Evolutionary conservation across 768 basidiomycete genomes (phyloP), one percentile per base, ranked within the genome.

Genomic region (Lentinula aciculospora): DNA sequence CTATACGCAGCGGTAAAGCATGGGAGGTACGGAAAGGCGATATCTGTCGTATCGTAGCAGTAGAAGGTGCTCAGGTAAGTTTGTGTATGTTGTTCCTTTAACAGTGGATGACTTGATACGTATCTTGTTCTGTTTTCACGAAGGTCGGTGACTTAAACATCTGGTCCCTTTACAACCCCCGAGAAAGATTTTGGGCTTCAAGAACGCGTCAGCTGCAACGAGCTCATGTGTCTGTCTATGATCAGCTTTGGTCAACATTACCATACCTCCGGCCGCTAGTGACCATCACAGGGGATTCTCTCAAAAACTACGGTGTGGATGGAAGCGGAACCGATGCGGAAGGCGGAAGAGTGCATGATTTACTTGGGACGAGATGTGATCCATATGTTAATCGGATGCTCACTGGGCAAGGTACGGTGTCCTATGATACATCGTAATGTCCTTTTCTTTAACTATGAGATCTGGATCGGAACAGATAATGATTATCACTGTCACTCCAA

Each of bases 401-500:
- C 6, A 34, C 31, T 21, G 49, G 49, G 21, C 10, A 50, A 50
- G 49, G 49, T 36, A 36, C 42, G 49, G 15, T 46, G 25, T 13
- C 25, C 9, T 7, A 23, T 27, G 45, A n/a, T 27, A n/a, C 13
- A 27, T 28, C 28, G 19, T 28, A 3, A 7, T 21, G 7, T n/a
- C 27, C 23, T 23, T n/a, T 46, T 46, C n/a, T 46, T 5, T 23
- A 21, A 1, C 1, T 25, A 10, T 12, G 21, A 12, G n/a, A 17
- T 12, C 5, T 2, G 7, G 58, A 56, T 39, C 34, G 47, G 56
- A 21, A 49, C 45, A 56, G 58, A 56, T 58, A 59, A 54, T 42
- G 64, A 65, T 53, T 61, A 57, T 53, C 64, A 65, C 51, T 65
- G 64, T 53, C 64, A 65, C 58, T 65, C 64, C 19, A 65, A 65